phyloP scores from a whole-genome alignment of 2,329 filamentous ascomycete genomes.

The Colletotrichum sp. region DNA sequence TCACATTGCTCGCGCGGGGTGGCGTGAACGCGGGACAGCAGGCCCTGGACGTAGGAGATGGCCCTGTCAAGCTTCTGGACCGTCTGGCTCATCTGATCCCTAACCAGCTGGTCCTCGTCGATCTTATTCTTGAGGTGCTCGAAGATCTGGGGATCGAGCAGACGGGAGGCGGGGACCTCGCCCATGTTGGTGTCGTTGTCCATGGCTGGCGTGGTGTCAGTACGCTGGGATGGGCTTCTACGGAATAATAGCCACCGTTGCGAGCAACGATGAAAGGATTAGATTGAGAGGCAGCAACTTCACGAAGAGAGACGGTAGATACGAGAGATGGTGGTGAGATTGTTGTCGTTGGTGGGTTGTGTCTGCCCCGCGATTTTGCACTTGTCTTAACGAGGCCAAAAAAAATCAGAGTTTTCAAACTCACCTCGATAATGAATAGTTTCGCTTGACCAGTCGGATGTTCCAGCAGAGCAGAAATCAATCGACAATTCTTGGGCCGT shows the following conservation, averaged over 20 bases:
- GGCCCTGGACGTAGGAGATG: conserved; percentile 80
- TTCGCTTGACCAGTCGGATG: neutral
- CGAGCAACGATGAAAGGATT: neutral
- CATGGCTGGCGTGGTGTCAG: conserved; percentile 1
- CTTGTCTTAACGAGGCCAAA: neutral
- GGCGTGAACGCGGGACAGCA: conserved; percentile 88
- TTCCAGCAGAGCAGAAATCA: neutral
- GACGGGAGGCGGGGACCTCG: conserved; percentile 27
- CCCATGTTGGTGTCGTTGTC: conserved; percentile 24
- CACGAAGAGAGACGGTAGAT: neutral
- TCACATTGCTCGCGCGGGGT: conserved; percentile 69
- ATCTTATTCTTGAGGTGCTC: conserved; percentile 86
- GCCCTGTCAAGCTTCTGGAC: conserved; percentile 83
- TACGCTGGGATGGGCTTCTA: neutral
- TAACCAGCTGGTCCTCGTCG: conserved; percentile 82
- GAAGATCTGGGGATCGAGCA: conserved; percentile 82
- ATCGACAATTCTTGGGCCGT: neutral
- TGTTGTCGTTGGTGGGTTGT: neutral
- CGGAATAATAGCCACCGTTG: neutral
- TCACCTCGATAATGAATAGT: neutral
- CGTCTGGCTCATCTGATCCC: conserved; percentile 84
- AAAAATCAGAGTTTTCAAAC: conserved; percentile 13
- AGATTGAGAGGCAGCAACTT: neutral
- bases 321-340: neutral
- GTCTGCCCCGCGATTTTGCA: neutral